These are phyloP conservation scores for Russula emetica DNA, from an alignment of 768 basidiomycete genomes.

Conservation along the genomic window DNA sequence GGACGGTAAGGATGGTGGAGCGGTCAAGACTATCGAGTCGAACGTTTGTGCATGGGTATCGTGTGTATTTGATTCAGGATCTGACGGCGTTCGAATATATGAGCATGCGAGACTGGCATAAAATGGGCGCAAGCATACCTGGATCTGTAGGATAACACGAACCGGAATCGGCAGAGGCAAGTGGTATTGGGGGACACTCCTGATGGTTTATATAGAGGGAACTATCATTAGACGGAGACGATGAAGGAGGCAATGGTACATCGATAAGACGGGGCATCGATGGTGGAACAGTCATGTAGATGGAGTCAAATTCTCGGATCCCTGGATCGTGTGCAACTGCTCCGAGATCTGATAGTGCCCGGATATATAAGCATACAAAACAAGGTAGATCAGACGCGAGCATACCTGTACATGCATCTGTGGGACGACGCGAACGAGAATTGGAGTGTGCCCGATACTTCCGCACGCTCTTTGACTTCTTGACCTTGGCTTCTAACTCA, in stretches of 20 bases:
- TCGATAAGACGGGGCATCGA: not conserved
- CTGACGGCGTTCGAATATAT: not conserved
- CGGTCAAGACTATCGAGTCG: constrained; percentile 5
- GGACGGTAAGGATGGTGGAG: not conserved
- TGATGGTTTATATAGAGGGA: not conserved
- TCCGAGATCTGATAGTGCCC: not conserved
- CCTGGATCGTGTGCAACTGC: not conserved
- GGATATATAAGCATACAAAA: not conserved
- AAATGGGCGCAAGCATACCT: not conserved
- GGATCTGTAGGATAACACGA: not conserved
- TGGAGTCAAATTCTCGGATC: not conserved
- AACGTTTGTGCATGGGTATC: not conserved
- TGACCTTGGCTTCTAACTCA: constrained; percentile 9
- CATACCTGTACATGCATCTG: constrained; percentile 3
- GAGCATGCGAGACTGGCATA: not conserved
- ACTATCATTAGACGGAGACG: not conserved
- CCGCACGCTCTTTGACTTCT: constrained; percentile 1
- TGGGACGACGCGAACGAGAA: not conserved
- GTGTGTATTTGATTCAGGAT: not conserved
- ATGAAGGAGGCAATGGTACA: not conserved
- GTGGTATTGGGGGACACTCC: not conserved
- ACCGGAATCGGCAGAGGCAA: too few relatives aligned
- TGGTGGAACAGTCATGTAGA: constrained; percentile 9
- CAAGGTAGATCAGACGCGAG: not conserved
- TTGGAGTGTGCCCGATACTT: not conserved